Evolutionary conservation across 139 green algal genomes (phyloP), one percentile per base, ranked within the genome.

Genomic region (Auxenochlorella pyrenoidosa): DNA sequence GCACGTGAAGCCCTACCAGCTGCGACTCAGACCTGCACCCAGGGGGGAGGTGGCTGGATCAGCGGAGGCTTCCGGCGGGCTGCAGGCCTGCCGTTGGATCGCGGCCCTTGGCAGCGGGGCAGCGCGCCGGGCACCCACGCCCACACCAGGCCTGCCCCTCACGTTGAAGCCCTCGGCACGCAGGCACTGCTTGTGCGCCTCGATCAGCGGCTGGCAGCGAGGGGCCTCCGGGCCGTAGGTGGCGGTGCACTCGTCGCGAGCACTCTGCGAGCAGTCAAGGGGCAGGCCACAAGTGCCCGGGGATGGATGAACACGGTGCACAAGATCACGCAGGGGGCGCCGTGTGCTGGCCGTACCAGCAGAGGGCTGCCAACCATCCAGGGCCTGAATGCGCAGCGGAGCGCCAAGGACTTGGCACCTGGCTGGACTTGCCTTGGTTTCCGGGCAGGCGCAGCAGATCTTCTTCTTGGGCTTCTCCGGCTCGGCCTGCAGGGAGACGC

Each of bases 371-470:
- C 47, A 54, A 10, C 6, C 47, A n/a, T n/a, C n/a, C n/a, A n/a
- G n/a, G n/a, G n/a, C n/a, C n/a, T n/a, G n/a, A n/a, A n/a, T n/a
- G n/a, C n/a, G n/a, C n/a, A n/a, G n/a, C n/a, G n/a, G n/a, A n/a
- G n/a, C n/a, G n/a, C n/a, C n/a, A n/a, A n/a, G n/a, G n/a, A n/a
- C n/a, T n/a, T n/a, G n/a, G n/a, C 54, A 63, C 15, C 18, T 13
- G 18, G 54, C 54, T 24, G 15, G 54, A 22, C 75, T 60, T 63
- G 47, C 94, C 95, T 99, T 99, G 44, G 96, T 99, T 41, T 98
- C 95, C 0, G 96, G 96, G 90, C 96, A 99, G 5, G 95, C 93
- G 86, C 96, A 99, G 94, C 96, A 99, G 47, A 99, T 99, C 89
- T 97, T 98, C 90, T 97, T 97, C 86, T 95, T 97, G 19, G 93